Conservation (phyloP, 1,284 basidiomycete genomes). For the Malassezia slooffiae region DNA sequence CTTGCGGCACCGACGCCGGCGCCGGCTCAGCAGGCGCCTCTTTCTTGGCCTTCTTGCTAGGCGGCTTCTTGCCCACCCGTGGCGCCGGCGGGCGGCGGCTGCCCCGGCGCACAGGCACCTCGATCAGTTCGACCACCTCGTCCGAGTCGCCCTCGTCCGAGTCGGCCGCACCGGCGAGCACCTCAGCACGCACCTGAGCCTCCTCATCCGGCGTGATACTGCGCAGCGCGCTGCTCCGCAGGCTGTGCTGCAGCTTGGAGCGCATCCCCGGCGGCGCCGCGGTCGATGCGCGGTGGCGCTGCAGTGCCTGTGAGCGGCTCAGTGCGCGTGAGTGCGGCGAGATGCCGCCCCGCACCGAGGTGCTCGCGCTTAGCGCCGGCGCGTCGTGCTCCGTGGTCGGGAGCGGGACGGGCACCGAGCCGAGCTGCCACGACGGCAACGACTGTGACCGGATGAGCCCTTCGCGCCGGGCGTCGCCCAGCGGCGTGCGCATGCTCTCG, state of each 20-base stretch:
- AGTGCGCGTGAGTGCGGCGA: conserved; percentile 30
- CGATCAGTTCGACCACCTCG: background rate
- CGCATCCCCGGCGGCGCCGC: conserved; percentile 9
- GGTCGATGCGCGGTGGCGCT: too few species aligned
- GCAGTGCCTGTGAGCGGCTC: conserved; percentile 6
- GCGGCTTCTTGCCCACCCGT: background rate
- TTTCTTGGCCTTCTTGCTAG: background rate
- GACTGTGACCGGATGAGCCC: conserved; percentile 11
- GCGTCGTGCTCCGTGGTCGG: conserved; percentile 8
- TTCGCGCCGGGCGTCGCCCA: conserved; percentile 27
- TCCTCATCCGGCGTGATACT: conserved; percentile 1
- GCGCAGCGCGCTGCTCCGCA: background rate
- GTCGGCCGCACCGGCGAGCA: conserved; percentile 1
- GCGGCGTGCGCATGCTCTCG: conserved; percentile 44
- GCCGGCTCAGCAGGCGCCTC: background rate
- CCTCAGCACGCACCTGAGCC: background rate
- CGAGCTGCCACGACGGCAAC: conserved; percentile 12
- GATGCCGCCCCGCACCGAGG: conserved; percentile 11
- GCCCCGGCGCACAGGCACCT: conserved; percentile 5
- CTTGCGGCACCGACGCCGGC: conserved; percentile 13
- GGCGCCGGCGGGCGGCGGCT: too few species aligned
- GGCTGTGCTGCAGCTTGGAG: conserved; percentile 13
- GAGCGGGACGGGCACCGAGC: conserved; percentile 14
- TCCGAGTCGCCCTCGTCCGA: background rate
- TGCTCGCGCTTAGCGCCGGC: background rate